Conservation (phyloP, 108 stramenopile genomes). For the Bacterosira constricta region DNA sequence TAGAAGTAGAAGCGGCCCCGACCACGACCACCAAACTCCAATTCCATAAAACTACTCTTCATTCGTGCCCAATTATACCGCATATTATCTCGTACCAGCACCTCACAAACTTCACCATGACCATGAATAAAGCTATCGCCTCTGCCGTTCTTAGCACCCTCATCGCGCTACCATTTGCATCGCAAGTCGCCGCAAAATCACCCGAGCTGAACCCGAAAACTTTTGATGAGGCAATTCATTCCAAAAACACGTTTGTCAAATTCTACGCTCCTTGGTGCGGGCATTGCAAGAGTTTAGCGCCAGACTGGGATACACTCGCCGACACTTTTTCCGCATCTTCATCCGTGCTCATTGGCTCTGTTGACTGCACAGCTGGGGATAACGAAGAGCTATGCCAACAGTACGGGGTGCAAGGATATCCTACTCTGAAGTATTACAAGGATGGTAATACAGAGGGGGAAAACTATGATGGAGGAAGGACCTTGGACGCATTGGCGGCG, state of each 20-base stretch:
- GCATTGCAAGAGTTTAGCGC: slow-evolving; percentile 73
- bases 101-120: not conserved
- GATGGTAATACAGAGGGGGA: slow-evolving; percentile 62
- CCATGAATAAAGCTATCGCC: not conserved
- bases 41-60: no score
- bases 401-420: slow-evolving; percentile 58
- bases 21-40: no score
- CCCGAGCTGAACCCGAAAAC: slow-evolving; percentile 36
- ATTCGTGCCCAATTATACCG: no score
- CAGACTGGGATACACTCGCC: slow-evolving; percentile 72
- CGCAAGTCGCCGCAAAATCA: slow-evolving; percentile 27
- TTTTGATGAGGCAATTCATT: slow-evolving; percentile 29
- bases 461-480: slow-evolving; percentile 68
- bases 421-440: slow-evolving; percentile 58
- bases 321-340: slow-evolving; percentile 70
- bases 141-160: not conserved
- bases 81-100: no score
- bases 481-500: slow-evolving; percentile 52
- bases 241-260: slow-evolving; percentile 48
- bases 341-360: slow-evolving; percentile 72
- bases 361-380: slow-evolving; percentile 61
- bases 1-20: no score
- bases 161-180: not conserved
- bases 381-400: slow-evolving; percentile 59
- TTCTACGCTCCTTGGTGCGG: slow-evolving; percentile 62